Evolutionary conservation across 805 yeast genomes (phyloP).

Genomic region (Dipodascus albidus): DNA sequence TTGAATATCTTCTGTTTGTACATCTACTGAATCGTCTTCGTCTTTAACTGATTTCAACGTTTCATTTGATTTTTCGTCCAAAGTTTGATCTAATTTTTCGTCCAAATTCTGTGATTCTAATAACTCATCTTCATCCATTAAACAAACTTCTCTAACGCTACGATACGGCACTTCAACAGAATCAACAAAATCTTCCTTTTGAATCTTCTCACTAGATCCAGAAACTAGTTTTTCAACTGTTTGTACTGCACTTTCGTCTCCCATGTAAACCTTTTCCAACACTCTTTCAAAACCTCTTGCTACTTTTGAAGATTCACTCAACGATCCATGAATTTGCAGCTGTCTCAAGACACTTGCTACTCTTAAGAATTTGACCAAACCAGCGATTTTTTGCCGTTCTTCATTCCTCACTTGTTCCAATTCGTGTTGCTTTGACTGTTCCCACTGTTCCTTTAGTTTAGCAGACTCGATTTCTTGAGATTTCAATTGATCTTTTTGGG

Average conservation of each 20-base stretch:
- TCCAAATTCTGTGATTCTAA: background rate
- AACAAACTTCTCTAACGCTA: background rate
- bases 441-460: slow-evolving; percentile 6
- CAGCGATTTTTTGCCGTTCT: slow-evolving; percentile 14
- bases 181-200: slow-evolving; percentile 9
- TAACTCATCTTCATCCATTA: background rate
- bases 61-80: background rate
- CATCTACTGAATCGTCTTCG: background rate
- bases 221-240: slow-evolving; percentile 20
- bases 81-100: background rate
- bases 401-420: slow-evolving; percentile 11
- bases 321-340: slow-evolving; percentile 6
- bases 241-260: slow-evolving; percentile 23
- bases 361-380: slow-evolving; percentile 22
- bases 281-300: slow-evolving; percentile 22
- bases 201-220: slow-evolving; percentile 19
- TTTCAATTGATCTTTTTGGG: slow-evolving; percentile 9
- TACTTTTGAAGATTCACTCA: slow-evolving; percentile 13
- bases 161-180: background rate
- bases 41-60: background rate
- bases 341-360: slow-evolving; percentile 26
- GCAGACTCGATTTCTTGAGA: slow-evolving; percentile 3
- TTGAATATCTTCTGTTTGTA: too few species aligned
- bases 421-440: slow-evolving; percentile 8
- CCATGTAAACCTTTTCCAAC: slow-evolving; percentile 21